A percentile compares a stretch with the other conserved stretches of the same genome.
Evolutionary conservation across 2,329 filamentous ascomycete genomes (phyloP).

Genomic region (Aspergillus sp.): DNA sequence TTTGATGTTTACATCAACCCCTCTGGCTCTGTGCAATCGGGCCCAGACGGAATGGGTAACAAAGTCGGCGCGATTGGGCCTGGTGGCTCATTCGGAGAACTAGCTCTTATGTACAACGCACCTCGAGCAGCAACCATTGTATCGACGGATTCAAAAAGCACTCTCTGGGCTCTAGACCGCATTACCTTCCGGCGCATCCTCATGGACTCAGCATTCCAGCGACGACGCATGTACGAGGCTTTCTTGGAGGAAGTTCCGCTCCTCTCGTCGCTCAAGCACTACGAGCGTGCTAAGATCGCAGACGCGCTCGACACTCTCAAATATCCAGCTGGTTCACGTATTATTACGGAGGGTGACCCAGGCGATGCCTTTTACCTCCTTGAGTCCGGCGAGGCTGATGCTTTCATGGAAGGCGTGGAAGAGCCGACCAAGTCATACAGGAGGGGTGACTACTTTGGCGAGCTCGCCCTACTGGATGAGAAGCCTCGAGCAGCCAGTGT

Average conservation of each 20-base stretch:
- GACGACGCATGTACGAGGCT: slow-evolving; percentile 93
- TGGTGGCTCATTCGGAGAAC: slow-evolving; percentile 92
- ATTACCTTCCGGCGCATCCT: slow-evolving; percentile 96
- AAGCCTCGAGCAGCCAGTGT: slow-evolving; percentile 89
- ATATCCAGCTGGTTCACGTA: slow-evolving; percentile 72
- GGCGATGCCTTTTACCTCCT: slow-evolving; percentile 91
- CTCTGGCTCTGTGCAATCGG: slow-evolving; percentile 73
- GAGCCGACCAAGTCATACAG: slow-evolving; percentile 75
- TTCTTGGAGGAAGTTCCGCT: slow-evolving; percentile 94
- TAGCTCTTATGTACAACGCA: slow-evolving; percentile 98
- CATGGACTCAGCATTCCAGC: slow-evolving; percentile 97
- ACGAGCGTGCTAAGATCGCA: slow-evolving; percentile 96
- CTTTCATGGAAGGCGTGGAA: slow-evolving; percentile 72
- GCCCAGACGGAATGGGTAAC: slow-evolving; percentile 75
- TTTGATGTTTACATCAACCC: slow-evolving; percentile 91
- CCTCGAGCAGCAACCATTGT: slow-evolving; percentile 92
- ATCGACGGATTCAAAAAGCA: slow-evolving; percentile 74
- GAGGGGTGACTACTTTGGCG: slow-evolving; percentile 96
- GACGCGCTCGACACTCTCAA: slow-evolving; percentile 93
- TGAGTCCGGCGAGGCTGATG: slow-evolving; percentile 82
- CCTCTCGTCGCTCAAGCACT: slow-evolving; percentile 77
- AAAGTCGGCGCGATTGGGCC: slow-evolving; percentile 80
- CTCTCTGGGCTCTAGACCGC: slow-evolving; percentile 91
- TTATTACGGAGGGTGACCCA: slow-evolving; percentile 88
- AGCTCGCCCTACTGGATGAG: slow-evolving; percentile 90